A percentile compares a stretch with the other conserved stretches of the same genome.
Evolutionary conservation across 1,139 yeast genomes (phyloP).

Genomic region (Debaryomyces fabryi): DNA sequence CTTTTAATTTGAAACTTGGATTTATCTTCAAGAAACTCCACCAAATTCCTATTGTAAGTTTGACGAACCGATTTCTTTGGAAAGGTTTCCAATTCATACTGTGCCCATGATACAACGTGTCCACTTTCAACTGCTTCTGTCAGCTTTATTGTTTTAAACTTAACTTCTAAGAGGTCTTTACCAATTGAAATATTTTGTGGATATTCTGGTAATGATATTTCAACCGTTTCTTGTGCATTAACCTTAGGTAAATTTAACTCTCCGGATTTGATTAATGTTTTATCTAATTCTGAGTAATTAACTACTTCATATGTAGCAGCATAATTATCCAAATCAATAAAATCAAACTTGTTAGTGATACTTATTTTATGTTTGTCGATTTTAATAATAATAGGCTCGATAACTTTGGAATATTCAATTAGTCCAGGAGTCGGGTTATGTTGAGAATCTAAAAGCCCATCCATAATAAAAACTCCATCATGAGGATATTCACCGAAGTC

Average conservation of each 20-base stretch:
- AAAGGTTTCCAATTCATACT: slow-evolving; percentile 13
- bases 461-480: slow-evolving; percentile 39
- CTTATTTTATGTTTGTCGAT: slow-evolving; percentile 12
- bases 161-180: slow-evolving; percentile 10
- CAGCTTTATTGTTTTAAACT: slow-evolving; percentile 10
- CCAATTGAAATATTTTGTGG: neutral
- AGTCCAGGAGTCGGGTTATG: slow-evolving; percentile 38
- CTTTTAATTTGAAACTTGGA: neutral
- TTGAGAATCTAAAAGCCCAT: slow-evolving; percentile 31
- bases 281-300: slow-evolving; percentile 9
- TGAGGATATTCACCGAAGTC: slow-evolving; percentile 36
- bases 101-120: slow-evolving; percentile 30
- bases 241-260: slow-evolving; percentile 11
- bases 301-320: slow-evolving; percentile 4
- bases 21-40: neutral
- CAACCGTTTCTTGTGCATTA: slow-evolving; percentile 3
- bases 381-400: slow-evolving; percentile 26
- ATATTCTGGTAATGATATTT: slow-evolving; percentile 7
- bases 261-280: slow-evolving; percentile 11
- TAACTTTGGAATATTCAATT: slow-evolving; percentile 28
- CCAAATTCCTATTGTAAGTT: neutral
- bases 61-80: neutral
- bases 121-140: slow-evolving; percentile 17
- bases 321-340: slow-evolving; percentile 13
- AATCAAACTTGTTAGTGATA: slow-evolving; percentile 18